Evolutionary conservation across 805 yeast genomes (phyloP), one percentile per base, ranked within the genome.

Genomic region (Hermanozyma aechmeae): DNA sequence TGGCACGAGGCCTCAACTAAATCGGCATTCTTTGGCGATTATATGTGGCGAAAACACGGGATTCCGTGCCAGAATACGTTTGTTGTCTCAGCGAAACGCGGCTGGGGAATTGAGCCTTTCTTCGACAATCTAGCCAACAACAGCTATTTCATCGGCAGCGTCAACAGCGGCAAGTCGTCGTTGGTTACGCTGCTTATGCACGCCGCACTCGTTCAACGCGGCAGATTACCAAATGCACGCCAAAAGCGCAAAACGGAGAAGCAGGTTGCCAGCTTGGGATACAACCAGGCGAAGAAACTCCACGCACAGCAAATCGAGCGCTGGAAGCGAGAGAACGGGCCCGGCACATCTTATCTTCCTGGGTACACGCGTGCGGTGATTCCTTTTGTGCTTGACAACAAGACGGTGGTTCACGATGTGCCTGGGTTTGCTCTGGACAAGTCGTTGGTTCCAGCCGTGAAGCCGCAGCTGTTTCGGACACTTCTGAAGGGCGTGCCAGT

Each of bases 111-210:
- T 3, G 43, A 55, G 2, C 40, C 46, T 2, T 43, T 79, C 3
- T 37, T 61, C 6, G 40, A 51, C 2, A 42, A 42, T 5, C 43
- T 79, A 6, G 59, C 61, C 4, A 43, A 47, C 21, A 52, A 56
- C 18, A 48, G 69, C 6, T 76, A 71, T 42, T 50, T 81, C 17
- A 54, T 80, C 13, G 93, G 93, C 1, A 65, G 65, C 34, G 73
- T 79, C 8, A 81, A 81, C 43, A 64, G 71, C 10, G 93, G 93
- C 1, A 81, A 81, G 46, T 73, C 84, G 3, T 63, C 79, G 2
- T 39, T 81, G 21, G 60, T 79, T 1, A 70, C 66, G 38, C 43
- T 73, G 13, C 38, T 79, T 13, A 35, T 69, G 15, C 51, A 46
- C 27, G 30, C 32, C 2, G 39, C 35, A 6, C 33, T 31, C 4